Evolutionary conservation across 2,329 filamentous ascomycete species (phyloP).

Genomic region (Phialophora verrucosa): DNA sequence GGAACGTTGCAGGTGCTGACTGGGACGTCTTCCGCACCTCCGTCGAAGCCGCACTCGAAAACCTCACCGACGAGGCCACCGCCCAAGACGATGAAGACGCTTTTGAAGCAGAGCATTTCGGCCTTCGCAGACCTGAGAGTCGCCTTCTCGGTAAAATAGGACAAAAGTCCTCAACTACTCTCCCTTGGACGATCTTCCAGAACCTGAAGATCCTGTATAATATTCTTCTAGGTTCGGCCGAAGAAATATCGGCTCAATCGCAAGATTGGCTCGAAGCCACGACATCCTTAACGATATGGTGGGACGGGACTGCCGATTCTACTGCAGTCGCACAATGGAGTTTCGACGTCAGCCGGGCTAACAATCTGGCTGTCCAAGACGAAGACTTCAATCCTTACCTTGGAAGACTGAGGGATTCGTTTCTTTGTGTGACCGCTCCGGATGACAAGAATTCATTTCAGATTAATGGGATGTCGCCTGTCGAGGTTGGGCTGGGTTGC

Average conservation of each 20-base stretch:
- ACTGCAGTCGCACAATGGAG: slow-evolving; percentile 51
- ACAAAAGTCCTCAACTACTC: slow-evolving; percentile 29
- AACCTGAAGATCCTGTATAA: slow-evolving; percentile 80
- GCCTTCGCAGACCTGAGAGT: slow-evolving; percentile 42
- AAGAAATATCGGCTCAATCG: slow-evolving; percentile 75
- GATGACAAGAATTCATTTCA: slow-evolving; percentile 68
- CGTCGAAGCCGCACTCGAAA: slow-evolving; percentile 69
- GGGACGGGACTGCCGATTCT: slow-evolving; percentile 75
- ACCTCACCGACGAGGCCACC: slow-evolving; percentile 79
- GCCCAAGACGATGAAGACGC: slow-evolving; percentile 62
- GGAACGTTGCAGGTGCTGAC: slow-evolving; percentile 80
- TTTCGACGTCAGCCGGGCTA: slow-evolving; percentile 53
- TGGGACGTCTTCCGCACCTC: slow-evolving; percentile 85
- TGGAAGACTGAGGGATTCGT: slow-evolving; percentile 72
- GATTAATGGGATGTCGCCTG: slow-evolving; percentile 74
- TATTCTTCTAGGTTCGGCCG: slow-evolving; percentile 75
- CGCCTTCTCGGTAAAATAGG: slow-evolving; percentile 26
- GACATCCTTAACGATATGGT: slow-evolving; percentile 84
- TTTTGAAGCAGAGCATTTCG: slow-evolving; percentile 58
- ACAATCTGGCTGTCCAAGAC: slow-evolving; percentile 40
- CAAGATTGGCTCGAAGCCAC: slow-evolving; percentile 94
- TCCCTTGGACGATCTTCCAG: slow-evolving; percentile 69
- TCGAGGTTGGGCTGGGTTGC: slow-evolving; percentile 82
- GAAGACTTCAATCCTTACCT: slow-evolving; percentile 69
- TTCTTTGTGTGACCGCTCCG: slow-evolving; percentile 68